Base-by-base conservation (phyloP, 805 yeast species). In the Saccharomycodes ludwigii region DNA sequence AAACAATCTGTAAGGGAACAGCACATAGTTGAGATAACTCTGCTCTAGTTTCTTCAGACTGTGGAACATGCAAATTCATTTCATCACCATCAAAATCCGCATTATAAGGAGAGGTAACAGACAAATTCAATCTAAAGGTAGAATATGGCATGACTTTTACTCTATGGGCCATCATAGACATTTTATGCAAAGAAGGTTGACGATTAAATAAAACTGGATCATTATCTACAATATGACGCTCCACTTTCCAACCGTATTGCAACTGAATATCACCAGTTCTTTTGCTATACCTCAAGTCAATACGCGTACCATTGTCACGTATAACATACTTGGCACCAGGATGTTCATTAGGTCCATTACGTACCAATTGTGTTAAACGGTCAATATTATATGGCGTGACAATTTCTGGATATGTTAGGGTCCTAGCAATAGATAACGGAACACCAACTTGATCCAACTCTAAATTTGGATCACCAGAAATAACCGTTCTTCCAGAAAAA, bases 41-140 rank as follows among this genome's bases (percentile, higher is more conserved):
- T 1, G 98, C 95, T 53, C 97, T 73, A 0, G 98, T 86, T 58
- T 91, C 99, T 42, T 86, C 95, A 6, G 95, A 81, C 57, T 91
- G 99, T 3, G 99, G 98, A 44, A 88, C 98, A 52, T 91, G 99
- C 63, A 91, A 78, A 61, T 91, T 91, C 99, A 91, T 91, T 63
- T 91, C 99, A 61, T 91, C 99, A 69, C 99, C 99, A 65, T 91
- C 99, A 66, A 91, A 91, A 78, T 91, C 99, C 28, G 99, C 99
- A 63, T 91, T 91, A 60, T 91, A 91, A n/a, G 99, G 99, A 13
- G 97, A 84, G 0, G 98, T 91, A 28, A 91, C 98, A 17, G 97
- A 91, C 54, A 91, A 66, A 53, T 91, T 91, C 63, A 91, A 68
- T 63, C 99, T 73, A 68, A 91, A 91, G 0, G 99, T 91, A 5